Percentiles rank a stretch among this genome's conserved stretches.
phyloP scores from a whole-genome alignment of 331 rosid species.

The Quercus lobata region DNA sequence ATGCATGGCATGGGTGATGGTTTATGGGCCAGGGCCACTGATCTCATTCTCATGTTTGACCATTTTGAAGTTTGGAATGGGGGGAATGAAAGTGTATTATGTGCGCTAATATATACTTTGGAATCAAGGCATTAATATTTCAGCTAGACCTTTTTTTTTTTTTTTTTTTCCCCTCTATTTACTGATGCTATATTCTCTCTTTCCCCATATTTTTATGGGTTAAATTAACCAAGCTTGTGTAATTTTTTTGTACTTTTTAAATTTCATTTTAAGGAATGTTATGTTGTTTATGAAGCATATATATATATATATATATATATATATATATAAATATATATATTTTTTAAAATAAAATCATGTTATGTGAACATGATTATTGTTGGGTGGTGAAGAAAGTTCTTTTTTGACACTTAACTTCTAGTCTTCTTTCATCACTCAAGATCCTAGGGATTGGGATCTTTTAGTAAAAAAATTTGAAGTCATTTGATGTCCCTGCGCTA shows the following conservation, averaged over 20 bases:
- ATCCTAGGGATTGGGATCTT: constrained; percentile 73
- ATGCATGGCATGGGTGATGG: no score
- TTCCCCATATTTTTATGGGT: not conserved
- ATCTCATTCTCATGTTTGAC: no score
- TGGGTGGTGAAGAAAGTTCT: not conserved
- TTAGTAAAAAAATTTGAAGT: constrained; percentile 54
- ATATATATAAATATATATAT: no score
- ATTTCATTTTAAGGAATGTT: not conserved
- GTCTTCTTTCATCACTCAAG: constrained; percentile 76
- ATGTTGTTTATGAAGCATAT: not conserved
- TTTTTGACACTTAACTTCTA: constrained; percentile 2
- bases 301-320: no score
- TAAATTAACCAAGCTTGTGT: not conserved
- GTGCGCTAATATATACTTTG: not conserved
- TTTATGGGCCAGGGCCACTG: no score
- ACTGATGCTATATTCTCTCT: not conserved
- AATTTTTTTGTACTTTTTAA: not conserved
- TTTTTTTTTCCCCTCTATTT: not conserved
- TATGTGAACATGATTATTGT: constrained; percentile 3
- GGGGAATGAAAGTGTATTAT: no score
- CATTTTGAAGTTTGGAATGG: no score
- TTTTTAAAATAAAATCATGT: not conserved
- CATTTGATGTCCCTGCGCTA: constrained; percentile 64
- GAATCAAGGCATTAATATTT: not conserved
- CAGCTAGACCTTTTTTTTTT: not conserved